Evolutionary conservation across 805 yeast genomes (phyloP), one percentile per base, ranked within the genome.

Genomic region (Candida broadrunensis): DNA sequence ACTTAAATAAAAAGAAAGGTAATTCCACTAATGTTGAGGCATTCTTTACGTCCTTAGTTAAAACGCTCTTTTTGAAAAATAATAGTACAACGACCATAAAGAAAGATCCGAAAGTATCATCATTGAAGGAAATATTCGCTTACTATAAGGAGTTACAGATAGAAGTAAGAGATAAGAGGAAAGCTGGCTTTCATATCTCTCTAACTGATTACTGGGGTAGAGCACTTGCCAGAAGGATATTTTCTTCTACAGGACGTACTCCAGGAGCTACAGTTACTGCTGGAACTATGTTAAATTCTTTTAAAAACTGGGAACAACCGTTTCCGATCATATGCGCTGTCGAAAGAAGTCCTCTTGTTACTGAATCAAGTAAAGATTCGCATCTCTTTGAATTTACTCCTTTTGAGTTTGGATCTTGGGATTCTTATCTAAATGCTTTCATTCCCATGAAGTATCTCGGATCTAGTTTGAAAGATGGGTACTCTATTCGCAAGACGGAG

Each of bases 151-250:
- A 65, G 14, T 54, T 82, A n/a, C 83, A 79, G 47, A 52, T 65
- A 12, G 81, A 77, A 43, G 81, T 80, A 1, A 60, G 77, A 27
- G 55, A 73, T 2, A 80, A 82, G 47, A 78, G 72, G 46, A 47
- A 58, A 13, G 64, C 70, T 2, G 86, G 86, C 0, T 78, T 75
- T 49, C 70, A 71, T 15, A 60, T 80, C 0, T 77, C 85, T 0
- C 66, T 82, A 32, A 81, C 86, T 0, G 88, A 82, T 51, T 81
- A 81, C 50, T 79, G 85, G 84, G 87, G 85, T 0, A 64, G 80
- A 44, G 86, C 85, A 0, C 60, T 82, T 26, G 64, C 78, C 2
- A 63, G 76, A 42, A 65, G 61, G 27, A 60, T 78, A 2, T 73
- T 77, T 37, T 70, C 74, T 0, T 51, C 52, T 18, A 38, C 54